Evolutionary conservation across 495 filamentous ascomycete genomes (phyloP), one percentile per base, ranked within the genome.

Genomic region (Bryoglossum gracile): DNA sequence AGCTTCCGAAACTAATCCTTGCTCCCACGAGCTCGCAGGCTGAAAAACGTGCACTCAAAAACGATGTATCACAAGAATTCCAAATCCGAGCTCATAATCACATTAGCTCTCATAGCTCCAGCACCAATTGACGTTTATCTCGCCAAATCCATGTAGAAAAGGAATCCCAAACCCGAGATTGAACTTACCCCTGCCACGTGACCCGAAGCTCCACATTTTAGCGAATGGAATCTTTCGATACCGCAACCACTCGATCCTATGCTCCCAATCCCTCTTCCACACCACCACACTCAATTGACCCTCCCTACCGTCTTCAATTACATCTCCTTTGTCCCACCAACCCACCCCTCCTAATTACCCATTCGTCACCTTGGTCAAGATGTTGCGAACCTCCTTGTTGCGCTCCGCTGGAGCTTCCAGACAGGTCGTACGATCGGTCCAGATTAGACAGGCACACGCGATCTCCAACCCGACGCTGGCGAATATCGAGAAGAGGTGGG

Each of bases 401-500:
- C 43, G 46, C 19, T 26, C 34, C 40, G 32, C 43, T 13, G 24
- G 21, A 3, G 24, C 41, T 32, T 25, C 41, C 9, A 28, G 53
- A 59, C 60, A 59, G 61, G 61, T 57, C 53, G 59, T 58, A 47
- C 58, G 64, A 50, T 55, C 23, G 10, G 17, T 66, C 4, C 57
- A 62, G 34, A 58, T 57, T 23, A 51, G 64, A 81, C 80, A 85
- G 21, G 77, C 76, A 48, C 90, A 95, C 68, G 90, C 92, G 62
- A 92, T 98, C 72, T 87, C 89, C 54, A 98, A 96, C 75, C 92
- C 94, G 58, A 95, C 89, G 24, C 81, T 98, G 53, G 86, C 88
- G 68, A 84, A 94, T 71, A 96, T 98, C 64, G 92, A 98, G 82
- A 97, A 95, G 86, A 76, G 92, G 71, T 98, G 92, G 92, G 92